phyloP scores from a whole-genome alignment of 2,329 filamentous ascomycete genomes.

The Sclerotiophoma versabilis region DNA sequence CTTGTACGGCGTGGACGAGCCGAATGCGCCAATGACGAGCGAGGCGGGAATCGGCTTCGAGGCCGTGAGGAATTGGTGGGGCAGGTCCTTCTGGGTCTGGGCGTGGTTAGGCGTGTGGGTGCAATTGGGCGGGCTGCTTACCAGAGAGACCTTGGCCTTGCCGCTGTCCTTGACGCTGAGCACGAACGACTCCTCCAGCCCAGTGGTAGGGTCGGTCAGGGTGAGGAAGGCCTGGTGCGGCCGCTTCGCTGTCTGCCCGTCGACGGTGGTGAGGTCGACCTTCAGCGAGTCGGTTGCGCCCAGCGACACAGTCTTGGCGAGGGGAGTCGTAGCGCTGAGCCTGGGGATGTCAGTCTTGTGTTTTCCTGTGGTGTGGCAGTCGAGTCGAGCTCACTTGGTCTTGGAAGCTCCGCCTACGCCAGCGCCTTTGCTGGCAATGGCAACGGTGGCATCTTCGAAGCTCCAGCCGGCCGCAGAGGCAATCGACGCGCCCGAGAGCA shows the following conservation, averaged over 20 bases:
- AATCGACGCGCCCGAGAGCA: constrained; percentile 50
- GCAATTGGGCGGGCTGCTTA: constrained; percentile 56
- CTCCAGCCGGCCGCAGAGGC: constrained; percentile 65
- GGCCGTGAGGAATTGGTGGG: constrained; percentile 77
- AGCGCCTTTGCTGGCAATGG: constrained; percentile 67
- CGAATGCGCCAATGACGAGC: constrained; percentile 86
- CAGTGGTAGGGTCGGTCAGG: constrained; percentile 74
- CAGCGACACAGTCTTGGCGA: constrained; percentile 70
- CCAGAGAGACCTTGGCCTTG: constrained; percentile 84
- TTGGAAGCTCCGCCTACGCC: constrained; percentile 61
- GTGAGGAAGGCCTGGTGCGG: constrained; percentile 95
- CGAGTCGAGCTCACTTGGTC: constrained; percentile 65
- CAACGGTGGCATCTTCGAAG: constrained; percentile 75
- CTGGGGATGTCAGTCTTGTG: constrained; percentile 36
- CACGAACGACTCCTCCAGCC: constrained; percentile 86
- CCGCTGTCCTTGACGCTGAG: constrained; percentile 85
- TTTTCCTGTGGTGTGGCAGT: constrained; percentile 11
- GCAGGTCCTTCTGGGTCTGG: constrained; percentile 88
- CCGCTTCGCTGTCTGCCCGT: constrained; percentile 78
- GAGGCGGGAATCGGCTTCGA: constrained; percentile 76
- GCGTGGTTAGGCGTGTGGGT: constrained; percentile 33
- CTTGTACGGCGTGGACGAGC: constrained; percentile 71
- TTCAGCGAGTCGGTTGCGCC: constrained; percentile 77
- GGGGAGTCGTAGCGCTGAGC: constrained; percentile 59
- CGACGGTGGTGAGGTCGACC: constrained; percentile 79